Base-by-base conservation (phyloP, 2,329 filamentous ascomycete species). In the Neoarthrinium moseri region DNA sequence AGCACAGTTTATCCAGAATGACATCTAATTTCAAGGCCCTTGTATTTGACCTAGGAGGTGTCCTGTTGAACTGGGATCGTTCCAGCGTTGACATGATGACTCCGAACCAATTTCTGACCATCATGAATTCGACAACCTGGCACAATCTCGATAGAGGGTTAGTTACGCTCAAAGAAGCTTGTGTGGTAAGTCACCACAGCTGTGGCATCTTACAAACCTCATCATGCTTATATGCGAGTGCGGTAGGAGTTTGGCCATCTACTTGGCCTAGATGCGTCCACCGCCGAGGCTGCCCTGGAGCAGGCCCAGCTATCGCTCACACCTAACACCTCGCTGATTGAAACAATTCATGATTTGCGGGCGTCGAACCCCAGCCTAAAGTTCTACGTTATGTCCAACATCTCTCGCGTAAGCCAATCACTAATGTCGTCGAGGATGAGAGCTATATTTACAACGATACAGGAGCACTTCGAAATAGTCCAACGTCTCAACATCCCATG, bases 371-470 rank as follows among this genome's bases (percentile, higher is more conserved):
- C 45, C 2, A 42, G 48, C 12, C 42, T 56, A 2, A 37, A 56
- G n/a, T 12, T 55, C 17, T 52, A 52, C 26, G 23, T 56, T 27
- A 55, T 56, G 55, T 55, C 54, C n/a, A 58, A 58, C 27, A 56
- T 56, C 12, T 55, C 52, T 12, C 30, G 29, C 17, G 54, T 56
- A 20, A 34, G 49, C 50, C 27, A 11, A 20, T 7, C 38, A 12
- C 17, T 11, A 29, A 18, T 35, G 6, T 23, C 12, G 30, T 38
- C 30, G n/a, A 34, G 6, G 10, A 20, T 12, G 23, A 8, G 30
- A 12, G 5, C n/a, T n/a, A n/a, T n/a, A n/a, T 35, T 41, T 12
- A 24, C 30, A 5, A 35, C 18, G 7, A n/a, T 13, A 35, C 29
- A 55, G 50, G 52, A 55, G 22, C 50, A 53, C 39, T 53, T 48